Percentiles rank a stretch among this genome's conserved stretches.
Conservation (phyloP, 371 early-diverging fungal genomes). For the Actinomortierella wolfii region DNA sequence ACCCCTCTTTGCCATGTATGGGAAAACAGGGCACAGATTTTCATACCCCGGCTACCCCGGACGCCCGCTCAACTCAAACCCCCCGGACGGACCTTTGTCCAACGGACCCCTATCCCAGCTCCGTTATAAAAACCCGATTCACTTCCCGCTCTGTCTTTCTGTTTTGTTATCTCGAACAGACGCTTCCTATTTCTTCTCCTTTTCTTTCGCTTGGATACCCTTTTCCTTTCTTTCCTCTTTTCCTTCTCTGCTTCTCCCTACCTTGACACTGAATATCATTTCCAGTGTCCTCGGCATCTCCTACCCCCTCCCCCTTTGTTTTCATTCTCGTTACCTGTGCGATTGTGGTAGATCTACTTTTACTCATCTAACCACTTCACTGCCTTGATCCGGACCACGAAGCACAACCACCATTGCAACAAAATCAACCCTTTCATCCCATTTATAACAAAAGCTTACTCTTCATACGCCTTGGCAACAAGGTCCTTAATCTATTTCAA, state of each 20-base stretch:
- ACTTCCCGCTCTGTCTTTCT: not conserved
- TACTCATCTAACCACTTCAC: not conserved
- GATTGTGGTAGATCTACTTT: not conserved
- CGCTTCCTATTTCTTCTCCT: not conserved
- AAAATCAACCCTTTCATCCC: not conserved
- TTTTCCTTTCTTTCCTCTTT: not conserved
- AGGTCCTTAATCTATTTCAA: not conserved
- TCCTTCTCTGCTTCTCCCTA: not conserved
- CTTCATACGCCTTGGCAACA: not conserved
- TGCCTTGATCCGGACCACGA: not conserved
- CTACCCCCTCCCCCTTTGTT: slow-evolving; percentile 13
- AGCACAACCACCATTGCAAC: not conserved
- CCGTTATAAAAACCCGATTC: slow-evolving; percentile 1
- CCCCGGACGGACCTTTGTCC: not conserved
- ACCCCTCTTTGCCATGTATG: no score
- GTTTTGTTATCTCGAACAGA: not conserved
- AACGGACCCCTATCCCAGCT: no score
- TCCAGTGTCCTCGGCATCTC: not conserved
- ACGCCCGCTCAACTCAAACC: not conserved
- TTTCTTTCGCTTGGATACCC: not conserved
- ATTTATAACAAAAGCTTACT: not conserved
- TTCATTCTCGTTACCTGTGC: slow-evolving; percentile 19
- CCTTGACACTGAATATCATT: not conserved
- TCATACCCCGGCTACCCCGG: slow-evolving; percentile 1
- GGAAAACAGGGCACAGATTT: no score